A percentile compares a stretch with the other conserved stretches of the same genome.
phyloP scores from a whole-genome alignment of 441 rosid genomes.

The Adansonia grandidieri region DNA sequence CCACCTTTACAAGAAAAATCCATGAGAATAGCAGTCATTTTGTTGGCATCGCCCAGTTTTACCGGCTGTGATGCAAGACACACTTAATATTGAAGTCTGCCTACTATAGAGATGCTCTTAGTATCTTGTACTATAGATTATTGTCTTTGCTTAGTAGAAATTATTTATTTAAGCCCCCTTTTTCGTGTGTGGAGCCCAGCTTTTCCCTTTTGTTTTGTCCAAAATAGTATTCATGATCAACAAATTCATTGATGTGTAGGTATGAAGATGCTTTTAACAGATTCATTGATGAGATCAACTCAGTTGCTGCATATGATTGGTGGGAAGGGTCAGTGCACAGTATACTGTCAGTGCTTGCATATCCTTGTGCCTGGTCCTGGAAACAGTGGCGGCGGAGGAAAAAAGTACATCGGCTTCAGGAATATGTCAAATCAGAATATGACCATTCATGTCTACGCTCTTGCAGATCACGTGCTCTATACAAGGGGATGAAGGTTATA shows the following conservation, averaged over 20 bases:
- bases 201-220: conserved; percentile 15
- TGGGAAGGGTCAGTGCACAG: conserved; percentile 99
- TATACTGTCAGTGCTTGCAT: conserved; percentile 87
- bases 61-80: background rate
- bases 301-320: conserved; percentile 99
- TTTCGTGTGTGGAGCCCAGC: conserved; percentile 1
- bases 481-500: conserved; percentile 97
- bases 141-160: background rate
- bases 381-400: conserved; percentile 93
- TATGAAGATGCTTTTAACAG: conserved; percentile 98
- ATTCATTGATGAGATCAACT: conserved; percentile 94
- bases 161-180: background rate
- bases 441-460: conserved; percentile 99
- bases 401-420: conserved; percentile 92
- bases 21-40: conserved; percentile 12
- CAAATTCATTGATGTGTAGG: conserved; percentile 49
- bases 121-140: background rate
- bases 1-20: conserved; percentile 2
- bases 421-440: conserved; percentile 94
- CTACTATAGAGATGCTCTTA: background rate
- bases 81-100: background rate
- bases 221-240: conserved; percentile 32
- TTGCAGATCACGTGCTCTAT: conserved; percentile 96
- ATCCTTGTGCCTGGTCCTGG: conserved; percentile 99
- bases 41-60: conserved; percentile 15